Evolutionary conservation across 257 asterid species (phyloP), one percentile per base, ranked within the genome.

Genomic region (Handroanthus guayacan): DNA sequence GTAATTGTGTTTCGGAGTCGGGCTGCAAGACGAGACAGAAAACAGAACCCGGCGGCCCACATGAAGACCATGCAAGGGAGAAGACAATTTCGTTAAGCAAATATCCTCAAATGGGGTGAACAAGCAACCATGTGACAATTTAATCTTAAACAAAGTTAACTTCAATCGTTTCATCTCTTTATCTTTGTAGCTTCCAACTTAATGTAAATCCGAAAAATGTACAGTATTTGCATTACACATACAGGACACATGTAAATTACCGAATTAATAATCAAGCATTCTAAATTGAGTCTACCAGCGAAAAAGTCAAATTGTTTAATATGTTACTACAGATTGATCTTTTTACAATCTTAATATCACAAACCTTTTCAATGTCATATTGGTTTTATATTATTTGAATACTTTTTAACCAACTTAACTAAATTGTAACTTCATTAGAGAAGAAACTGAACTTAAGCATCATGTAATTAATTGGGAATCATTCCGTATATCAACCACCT

Each of bases 1-100:
- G 93, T 18, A 94, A 41, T 50, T 92, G 99, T 25, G 96, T 79
- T 74, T 92, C 99, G 4, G 93, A 83, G 83, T 94, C 97, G 0
- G 97, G 99, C 99, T 94, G 95, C 91, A 80, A 56, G 13, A 77
- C 16, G 48, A 75, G 48, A 66, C 16, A 43, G 52, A 45, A 68
- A 66, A 56, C 16, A 56, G 34, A 25, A 25, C 31, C 31, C 31
- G 31, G 31, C 31, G 31, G 31, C 31, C 31, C 31, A 25, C 20
- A 36, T 60, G 34, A 57, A 62, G 7, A 41, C 61, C 25, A 5
- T 11, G 17, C 10, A 7, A 37, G 60, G 36, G 63, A 57, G 41
- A 31, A 62, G 47, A 55, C 41, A 66, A 17, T 18, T 34, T 54
- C 48, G 65, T 4, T 12, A 64, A 36, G 43, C 55, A 5, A 56